Evolutionary conservation across 169 alveolate genomes (phyloP).

Genomic region (Eimeria brunetti): DNA sequence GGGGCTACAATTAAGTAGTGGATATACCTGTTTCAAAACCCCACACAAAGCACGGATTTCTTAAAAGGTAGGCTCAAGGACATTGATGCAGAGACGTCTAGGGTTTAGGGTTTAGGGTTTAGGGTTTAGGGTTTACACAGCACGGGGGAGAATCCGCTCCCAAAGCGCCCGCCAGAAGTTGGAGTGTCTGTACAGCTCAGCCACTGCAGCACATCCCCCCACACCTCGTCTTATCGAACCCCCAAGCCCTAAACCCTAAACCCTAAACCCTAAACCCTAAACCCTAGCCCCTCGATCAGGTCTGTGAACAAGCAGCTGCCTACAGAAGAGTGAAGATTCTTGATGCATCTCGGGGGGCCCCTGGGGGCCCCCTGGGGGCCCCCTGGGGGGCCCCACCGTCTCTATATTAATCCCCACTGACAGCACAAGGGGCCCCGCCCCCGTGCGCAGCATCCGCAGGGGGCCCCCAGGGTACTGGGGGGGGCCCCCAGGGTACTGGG

Average conservation of each 20-base stretch:
- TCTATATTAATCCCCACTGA: not conserved
- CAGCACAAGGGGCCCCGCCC: not conserved
- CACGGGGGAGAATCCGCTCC: slow-evolving; percentile 15
- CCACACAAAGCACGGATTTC: not conserved
- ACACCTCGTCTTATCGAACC: not conserved
- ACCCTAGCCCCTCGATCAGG: not conserved
- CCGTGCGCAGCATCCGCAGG: not conserved
- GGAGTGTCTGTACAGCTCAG: slow-evolving; percentile 15
- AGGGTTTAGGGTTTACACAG: slow-evolving; percentile 28
- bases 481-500: not conserved
- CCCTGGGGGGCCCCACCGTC: not conserved
- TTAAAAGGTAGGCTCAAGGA: not conserved
- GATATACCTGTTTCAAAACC: not conserved
- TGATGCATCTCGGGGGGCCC: not conserved
- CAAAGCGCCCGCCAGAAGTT: not conserved
- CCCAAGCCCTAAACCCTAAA: not conserved
- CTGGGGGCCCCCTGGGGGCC: not conserved
- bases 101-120: not conserved
- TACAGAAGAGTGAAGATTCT: not conserved
- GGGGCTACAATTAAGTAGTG: slow-evolving; percentile 21
- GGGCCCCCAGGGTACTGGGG: slow-evolving; percentile 16
- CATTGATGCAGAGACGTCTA: not conserved
- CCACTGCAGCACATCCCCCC: not conserved
- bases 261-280: slow-evolving; percentile 16
- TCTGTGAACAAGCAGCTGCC: not conserved